Base-by-base conservation (phyloP, 805 yeast species). In the Nadsonia fulvescens region DNA sequence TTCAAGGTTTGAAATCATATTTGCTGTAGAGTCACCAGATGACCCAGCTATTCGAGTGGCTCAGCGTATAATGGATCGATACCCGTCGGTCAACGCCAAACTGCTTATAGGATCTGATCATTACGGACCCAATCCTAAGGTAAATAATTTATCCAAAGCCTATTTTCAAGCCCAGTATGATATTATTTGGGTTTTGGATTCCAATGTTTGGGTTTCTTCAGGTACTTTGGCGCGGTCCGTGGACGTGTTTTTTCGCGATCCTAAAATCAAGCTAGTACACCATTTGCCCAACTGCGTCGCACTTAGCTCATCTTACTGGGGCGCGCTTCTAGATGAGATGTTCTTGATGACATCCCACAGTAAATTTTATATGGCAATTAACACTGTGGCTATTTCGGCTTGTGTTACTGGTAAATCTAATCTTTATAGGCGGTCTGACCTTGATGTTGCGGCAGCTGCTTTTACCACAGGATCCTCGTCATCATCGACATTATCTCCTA, bases 351-450 rank as follows among this genome's bases (percentile, higher is more conserved):
- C 93, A 1, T 67, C 92, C 1, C 94, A 81, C 51, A 69, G 83
- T 27, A 78, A 78, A 49, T 79, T 82, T 46, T 81, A 81, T 46
- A 69, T 71, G 5, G 70, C 79, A 16, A 66, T 81, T 42, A 81
- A 81, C 44, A 66, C 69, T 32, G 51, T 73, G 6, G 64, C 72
- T 4, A 49, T 77, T 17, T 92, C 92, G 0, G 91, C 93, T 0
- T 81, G 94, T 49, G 89, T 81, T 22, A 81, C 76, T 56, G 94
- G 94, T 6, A 81, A 82, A 43, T 75, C 89, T 6, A 81, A 81
- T 41, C 37, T 81, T 27, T 82, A 76, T 46, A 56, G 83, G 12
- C 56, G 67, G 23, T 65, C 77, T 0, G 75, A 65, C 28, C 49
- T 79, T 14, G 43, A 51, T 10, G 23, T 19, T n/a, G 46, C 62